These are phyloP conservation scores for Punctularia strigosozonata DNA, from an alignment of 768 basidiomycete species.

Conservation along the genomic window DNA sequence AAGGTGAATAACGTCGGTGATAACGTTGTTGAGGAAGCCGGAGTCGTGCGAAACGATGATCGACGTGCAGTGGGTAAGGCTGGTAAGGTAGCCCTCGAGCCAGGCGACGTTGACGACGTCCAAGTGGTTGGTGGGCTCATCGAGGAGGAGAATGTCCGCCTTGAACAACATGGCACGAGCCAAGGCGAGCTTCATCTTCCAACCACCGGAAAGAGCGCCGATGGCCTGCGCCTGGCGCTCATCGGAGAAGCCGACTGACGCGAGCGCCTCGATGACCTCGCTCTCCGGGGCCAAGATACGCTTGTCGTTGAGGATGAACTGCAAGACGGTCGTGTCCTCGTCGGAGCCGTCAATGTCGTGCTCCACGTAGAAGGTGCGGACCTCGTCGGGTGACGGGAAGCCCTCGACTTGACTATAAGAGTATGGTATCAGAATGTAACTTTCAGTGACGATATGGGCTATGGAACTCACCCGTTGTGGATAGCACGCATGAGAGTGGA, in stretches of 20 bases:
- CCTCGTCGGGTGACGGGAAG: slow-evolving; percentile 94
- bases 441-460: slow-evolving; percentile 11
- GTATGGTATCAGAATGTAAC: slow-evolving; percentile 21
- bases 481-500: slow-evolving; percentile 90
- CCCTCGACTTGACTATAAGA: slow-evolving; percentile 78
- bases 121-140: slow-evolving; percentile 95
- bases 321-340: slow-evolving; percentile 79
- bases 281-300: slow-evolving; percentile 61
- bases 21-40: slow-evolving; percentile 93
- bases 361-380: slow-evolving; percentile 98
- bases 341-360: slow-evolving; percentile 97
- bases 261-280: slow-evolving; percentile 72
- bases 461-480: slow-evolving; percentile 54
- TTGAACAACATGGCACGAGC: slow-evolving; percentile 97
- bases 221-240: slow-evolving; percentile 80
- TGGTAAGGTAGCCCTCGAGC: slow-evolving; percentile 89
- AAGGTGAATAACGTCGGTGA: slow-evolving; percentile 94
- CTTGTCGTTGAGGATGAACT: slow-evolving; percentile 80
- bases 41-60: slow-evolving; percentile 99
- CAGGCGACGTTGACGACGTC: slow-evolving; percentile 97
- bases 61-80: slow-evolving; percentile 85
- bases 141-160: slow-evolving; percentile 92
- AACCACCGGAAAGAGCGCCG: slow-evolving; percentile 91
- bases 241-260: slow-evolving; percentile 85
- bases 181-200: slow-evolving; percentile 99